Evolutionary conservation across 352 stramenopile genomes (phyloP).

Genomic region (Phytophthora sansomeana): DNA sequence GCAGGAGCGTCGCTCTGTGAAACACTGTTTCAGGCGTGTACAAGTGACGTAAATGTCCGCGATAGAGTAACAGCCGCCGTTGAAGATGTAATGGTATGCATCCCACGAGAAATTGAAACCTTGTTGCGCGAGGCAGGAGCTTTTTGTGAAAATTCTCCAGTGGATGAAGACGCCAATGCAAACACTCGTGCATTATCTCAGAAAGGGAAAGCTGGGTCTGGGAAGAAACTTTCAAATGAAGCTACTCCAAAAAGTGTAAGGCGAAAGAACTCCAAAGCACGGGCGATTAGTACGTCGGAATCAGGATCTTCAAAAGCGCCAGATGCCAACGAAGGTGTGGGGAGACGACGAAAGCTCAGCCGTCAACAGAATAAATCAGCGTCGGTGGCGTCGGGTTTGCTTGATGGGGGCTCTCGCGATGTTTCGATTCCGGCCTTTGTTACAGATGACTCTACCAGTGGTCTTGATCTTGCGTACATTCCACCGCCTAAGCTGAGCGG

Average conservation of each 20-base stretch:
- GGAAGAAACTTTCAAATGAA: slow-evolving; percentile 28
- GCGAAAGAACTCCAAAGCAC: slow-evolving; percentile 29
- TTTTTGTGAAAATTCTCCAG: slow-evolving; percentile 13
- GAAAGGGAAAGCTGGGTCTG: slow-evolving; percentile 29
- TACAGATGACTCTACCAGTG: slow-evolving; percentile 11
- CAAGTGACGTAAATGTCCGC: slow-evolving; percentile 42
- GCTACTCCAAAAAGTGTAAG: slow-evolving; percentile 20
- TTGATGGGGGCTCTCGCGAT: slow-evolving; percentile 16
- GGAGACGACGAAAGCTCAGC: slow-evolving; percentile 26
- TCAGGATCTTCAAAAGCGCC: slow-evolving; percentile 18
- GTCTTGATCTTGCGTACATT: slow-evolving; percentile 24
- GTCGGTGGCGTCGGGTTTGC: slow-evolving; percentile 14
- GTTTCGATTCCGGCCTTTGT: slow-evolving; percentile 17
- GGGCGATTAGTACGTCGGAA: slow-evolving; percentile 20
- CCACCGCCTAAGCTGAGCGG: slow-evolving; percentile 41
- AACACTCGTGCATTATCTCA: slow-evolving; percentile 21
- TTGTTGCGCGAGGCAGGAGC: slow-evolving; percentile 47
- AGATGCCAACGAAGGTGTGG: slow-evolving; percentile 22
- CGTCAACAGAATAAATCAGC: slow-evolving; percentile 28
- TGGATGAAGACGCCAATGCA: slow-evolving; percentile 17
- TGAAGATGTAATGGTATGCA: slow-evolving; percentile 45
- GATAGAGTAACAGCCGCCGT: slow-evolving; percentile 40
- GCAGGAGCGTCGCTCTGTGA: slow-evolving; percentile 60
- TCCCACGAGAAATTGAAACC: slow-evolving; percentile 47
- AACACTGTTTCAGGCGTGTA: slow-evolving; percentile 51